Conservation (phyloP, 192 early-diverging fungal genomes). For the Phlyctochytrium planicorne region DNA sequence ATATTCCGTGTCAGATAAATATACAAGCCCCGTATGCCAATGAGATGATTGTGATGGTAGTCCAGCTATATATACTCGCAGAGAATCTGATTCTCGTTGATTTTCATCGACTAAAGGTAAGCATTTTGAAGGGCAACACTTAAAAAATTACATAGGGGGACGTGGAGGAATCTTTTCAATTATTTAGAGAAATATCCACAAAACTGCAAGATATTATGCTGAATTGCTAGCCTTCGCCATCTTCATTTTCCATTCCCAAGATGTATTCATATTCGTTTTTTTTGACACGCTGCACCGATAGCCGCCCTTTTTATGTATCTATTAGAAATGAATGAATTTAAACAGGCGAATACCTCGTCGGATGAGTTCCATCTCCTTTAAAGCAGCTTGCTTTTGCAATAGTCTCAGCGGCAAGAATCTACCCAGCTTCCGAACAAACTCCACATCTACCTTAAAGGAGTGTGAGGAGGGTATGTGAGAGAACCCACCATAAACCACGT, state of each 20-base stretch:
- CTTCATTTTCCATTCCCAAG: background rate
- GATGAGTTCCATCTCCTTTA: slow-evolving; percentile 69
- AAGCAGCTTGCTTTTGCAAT: slow-evolving; percentile 53
- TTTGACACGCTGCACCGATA: slow-evolving; percentile 76
- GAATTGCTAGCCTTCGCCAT: background rate
- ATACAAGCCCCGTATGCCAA: slow-evolving; percentile 7
- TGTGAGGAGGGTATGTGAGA: slow-evolving; percentile 18
- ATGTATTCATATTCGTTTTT: slow-evolving; percentile 68
- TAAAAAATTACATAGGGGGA: background rate
- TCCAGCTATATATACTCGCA: background rate
- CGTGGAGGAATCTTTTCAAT: background rate
- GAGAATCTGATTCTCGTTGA: background rate
- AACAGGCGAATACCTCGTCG: too few relatives aligned
- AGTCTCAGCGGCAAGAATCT: slow-evolving; percentile 65
- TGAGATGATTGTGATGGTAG: slow-evolving; percentile 7
- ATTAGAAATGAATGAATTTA: too few relatives aligned
- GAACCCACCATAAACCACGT: slow-evolving; percentile 83
- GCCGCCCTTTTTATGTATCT: too few relatives aligned
- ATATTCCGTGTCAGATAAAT: slow-evolving; percentile 3
- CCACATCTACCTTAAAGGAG: slow-evolving; percentile 80
- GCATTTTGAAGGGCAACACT: background rate
- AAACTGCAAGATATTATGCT: slow-evolving; percentile 4
- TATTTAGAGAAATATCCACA: background rate
- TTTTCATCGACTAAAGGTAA: slow-evolving; percentile 5
- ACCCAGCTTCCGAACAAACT: slow-evolving; percentile 66